These are phyloP conservation scores for Platanus orientalis DNA, from an alignment of 164 flowering plant species.

Conservation along the genomic window DNA sequence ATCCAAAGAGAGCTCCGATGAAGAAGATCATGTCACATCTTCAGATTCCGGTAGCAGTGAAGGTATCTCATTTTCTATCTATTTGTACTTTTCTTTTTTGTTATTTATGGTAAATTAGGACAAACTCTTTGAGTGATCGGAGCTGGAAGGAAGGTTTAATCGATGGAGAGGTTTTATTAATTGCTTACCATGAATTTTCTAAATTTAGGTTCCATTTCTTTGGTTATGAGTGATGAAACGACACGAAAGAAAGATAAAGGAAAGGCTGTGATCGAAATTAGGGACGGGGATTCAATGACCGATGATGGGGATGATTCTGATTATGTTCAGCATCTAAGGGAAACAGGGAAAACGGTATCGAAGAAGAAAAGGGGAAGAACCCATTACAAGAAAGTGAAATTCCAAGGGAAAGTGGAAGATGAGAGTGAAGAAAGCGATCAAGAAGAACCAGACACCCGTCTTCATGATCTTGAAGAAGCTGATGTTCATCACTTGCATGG, in stretches of 20 bases:
- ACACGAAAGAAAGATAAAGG: background rate
- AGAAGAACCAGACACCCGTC: background rate
- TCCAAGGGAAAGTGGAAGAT: too few species aligned
- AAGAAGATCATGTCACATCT: constrained; percentile 13
- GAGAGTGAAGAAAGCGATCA: background rate
- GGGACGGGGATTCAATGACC: too few species aligned
- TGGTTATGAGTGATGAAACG: background rate
- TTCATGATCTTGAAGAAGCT: constrained; percentile 12
- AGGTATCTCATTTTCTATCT: constrained; percentile 21
- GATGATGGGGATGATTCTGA: constrained; percentile 13
- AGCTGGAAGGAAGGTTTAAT: background rate
- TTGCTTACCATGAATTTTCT: background rate
- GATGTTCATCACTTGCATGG: background rate
- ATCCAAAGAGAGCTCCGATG: constrained; percentile 11
- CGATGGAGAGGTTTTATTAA: background rate
- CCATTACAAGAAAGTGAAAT: constrained; percentile 1
- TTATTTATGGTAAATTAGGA: background rate
- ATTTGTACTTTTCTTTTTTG: too few species aligned
- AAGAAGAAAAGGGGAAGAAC: constrained; percentile 3
- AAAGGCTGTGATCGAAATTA: constrained; percentile 1
- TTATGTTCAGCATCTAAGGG: background rate
- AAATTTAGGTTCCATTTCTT: constrained; percentile 4
- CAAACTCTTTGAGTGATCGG: background rate
- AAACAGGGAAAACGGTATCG: background rate
- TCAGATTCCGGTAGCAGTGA: constrained; percentile 26